Base-by-base conservation (phyloP, 805 yeast species). In the Starmerella davenportii region DNA sequence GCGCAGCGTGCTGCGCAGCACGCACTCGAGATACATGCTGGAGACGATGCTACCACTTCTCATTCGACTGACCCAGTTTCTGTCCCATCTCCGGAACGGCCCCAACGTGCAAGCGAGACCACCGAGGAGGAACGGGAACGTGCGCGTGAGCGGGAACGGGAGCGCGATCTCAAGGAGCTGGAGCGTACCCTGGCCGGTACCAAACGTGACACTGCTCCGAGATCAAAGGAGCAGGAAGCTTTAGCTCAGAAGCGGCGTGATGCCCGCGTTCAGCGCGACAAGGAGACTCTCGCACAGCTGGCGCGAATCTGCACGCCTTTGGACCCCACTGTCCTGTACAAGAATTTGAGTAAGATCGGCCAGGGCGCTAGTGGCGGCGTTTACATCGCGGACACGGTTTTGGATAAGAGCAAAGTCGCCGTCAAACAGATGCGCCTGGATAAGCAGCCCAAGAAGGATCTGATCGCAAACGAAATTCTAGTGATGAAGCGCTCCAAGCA, bases 361-460 rank as follows among this genome's bases (percentile, higher is more conserved):
- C 96, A 90, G 61, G 99, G 99, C 52, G 99, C 99, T 0, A 73
- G 85, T 45, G 99, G 98, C 16, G 82, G 92, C 3, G 99, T 90
- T 16, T 90, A 47, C 38, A 64, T 84, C 36, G 95, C 95, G 1
- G 75, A 72, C 52, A 68, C 77, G 34, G 59, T 71, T 9, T 15
- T 65, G 66, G 18, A 64, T 21, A 39, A 38, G 23, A 29, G 38
- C 30, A 47, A 44, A 16, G 95, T 90, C 29, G 99, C 99, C 7
- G 80, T 90, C 50, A 90, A 90, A 56, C 95, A 90, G 62, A 90
- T 90, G 93, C 82, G 82, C 51, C 62, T 90, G 39, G 92, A 80
- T 48, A 78, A 77, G 51, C 99, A 90, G 58, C 96, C 96, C 7
- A 80, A 85, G 64, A 87, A 87, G 57, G 96, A 90, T 53, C 65